Base-by-base conservation (phyloP, 352 stramenopile species). In the Pythium brachiatum region DNA sequence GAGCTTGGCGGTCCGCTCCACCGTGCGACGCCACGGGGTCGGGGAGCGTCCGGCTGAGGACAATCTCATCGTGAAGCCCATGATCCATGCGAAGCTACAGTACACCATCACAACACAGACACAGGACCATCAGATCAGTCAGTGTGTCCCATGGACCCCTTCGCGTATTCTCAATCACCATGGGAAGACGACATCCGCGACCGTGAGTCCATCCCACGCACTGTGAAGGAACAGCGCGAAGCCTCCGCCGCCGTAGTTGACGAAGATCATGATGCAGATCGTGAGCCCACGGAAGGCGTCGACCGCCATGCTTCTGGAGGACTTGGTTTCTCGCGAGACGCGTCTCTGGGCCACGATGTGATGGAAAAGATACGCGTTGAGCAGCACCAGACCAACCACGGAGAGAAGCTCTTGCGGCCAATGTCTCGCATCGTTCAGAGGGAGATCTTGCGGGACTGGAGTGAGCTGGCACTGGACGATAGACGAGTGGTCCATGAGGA, bases 241-340 rank as follows among this genome's bases (percentile, higher is more conserved):
- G 1, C 83, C 83, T 0, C 86, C 88, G 7, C 87, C 86, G 59
- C 88, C 88, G 62, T 95, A 94, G 56, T 96, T 96, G 52, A 92
- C 83, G 63, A 96, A 95, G 16, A 96, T 76, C 88, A 96, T 95
- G 31, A 86, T 38, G 55, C 71, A 79, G 53, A 96, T 74, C 11
- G 83, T 89, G 29, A 88, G 11, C 3, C 88, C 88, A 18, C 88
- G 86, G 53, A 95, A 92, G 13, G 73, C 74, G 48, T 96, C 88
- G 16, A 95, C 57, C 11, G 58, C 70, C 13, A 50, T 31, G 52
- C 78, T 75, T 1, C 87, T 79, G 5, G 32, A 25, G 3, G 32
- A 12, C 44, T 55, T 32, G 57, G 39, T 47, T 47, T 47, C 39
- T 26, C 8, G 21, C n/a, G 39, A 47, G 39, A 18, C 15, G 39